Evolutionary conservation across 768 basidiomycete species (phyloP), one percentile per base, ranked within the genome.

Genomic region (Kwoniella sp.): DNA sequence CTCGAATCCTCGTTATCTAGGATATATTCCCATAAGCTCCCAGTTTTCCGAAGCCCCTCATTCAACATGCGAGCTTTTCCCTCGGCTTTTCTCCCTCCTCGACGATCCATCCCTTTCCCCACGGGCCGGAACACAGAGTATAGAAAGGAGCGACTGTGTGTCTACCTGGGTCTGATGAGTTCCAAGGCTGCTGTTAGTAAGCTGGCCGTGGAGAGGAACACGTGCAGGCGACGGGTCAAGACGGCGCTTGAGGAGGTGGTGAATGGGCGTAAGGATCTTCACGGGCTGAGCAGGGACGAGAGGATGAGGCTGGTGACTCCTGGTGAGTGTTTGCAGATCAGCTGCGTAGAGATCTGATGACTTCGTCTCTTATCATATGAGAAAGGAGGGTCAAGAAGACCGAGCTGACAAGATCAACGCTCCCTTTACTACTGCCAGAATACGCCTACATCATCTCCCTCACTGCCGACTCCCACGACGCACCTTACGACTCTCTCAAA

Each of bases 111-210:
- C 30, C 68, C 68, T 5, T 69, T 65, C 41, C 68, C 68, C 1
- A 37, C 37, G 4, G 23, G 54, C 2, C 26, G 22, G 20, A 38
- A 37, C 1, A 4, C 47, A 2, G 28, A 59, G 15, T 57, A 34
- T n/a, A 52, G 38, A 34, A 58, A n/a, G 34, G 37, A 54, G 25
- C 17, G 37, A 51, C 5, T 30, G 12, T 59, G 54, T n/a, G 52
- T 65, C 0, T 54, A 59, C 20, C 47, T 71, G 23, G 61, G 58
- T 13, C 37, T 68, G n/a, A 58, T 73, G 12, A 54, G 53, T 2
- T 70, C 51, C 25, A 71, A 70, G 45, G 48, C 37, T 20, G 30
- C 47, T 20, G 65, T 71, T 15, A 68, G 66, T 29, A 73, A 73
- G 41, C 38, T 68, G 2, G 69, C 72, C 0, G 53, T 64, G 1